Base-by-base conservation (phyloP, 345 rosid species). In the Kandelia obovata region DNA sequence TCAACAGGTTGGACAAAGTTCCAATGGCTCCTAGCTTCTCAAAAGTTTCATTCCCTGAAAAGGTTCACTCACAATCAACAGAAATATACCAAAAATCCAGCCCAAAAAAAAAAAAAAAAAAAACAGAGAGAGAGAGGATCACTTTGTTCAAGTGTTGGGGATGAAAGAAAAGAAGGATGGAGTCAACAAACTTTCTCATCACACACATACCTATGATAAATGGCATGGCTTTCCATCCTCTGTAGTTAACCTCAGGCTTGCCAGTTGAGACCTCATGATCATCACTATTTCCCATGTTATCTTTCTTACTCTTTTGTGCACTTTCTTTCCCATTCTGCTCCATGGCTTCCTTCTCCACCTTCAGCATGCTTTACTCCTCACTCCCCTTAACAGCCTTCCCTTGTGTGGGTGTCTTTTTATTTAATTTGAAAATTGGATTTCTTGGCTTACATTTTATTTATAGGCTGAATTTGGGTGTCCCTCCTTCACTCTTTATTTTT, bases 11-110 rank as follows among this genome's bases (percentile, higher is more conserved):
- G 15, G 94, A 78, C 35, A 88, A 61, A 2, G 93, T 88, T 20
- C 96, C 92, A 6, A 90, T 82, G 34, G 87, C 87, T 75, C 94
- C 96, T 43, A 88, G 80, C 88, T 88, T 91, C 90, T 91, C 96
- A 78, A 91, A 88, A 28, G 94, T 83, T 69, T 87, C 89, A 73
- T 91, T 91, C 71, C 85, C 85, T 76, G 81, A 65, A 71, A 76
- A n/a, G 1, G 13, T 25, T 56, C 49, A 43, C 49, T 43, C 49
- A 43, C 49, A 56, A 25, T 56, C 26, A 21, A 25, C 59, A 3
- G 30, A 56, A 56, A 56, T 10, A 11, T 56, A 25, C 17, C 19
- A 11, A 25, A 11, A 43, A 15, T 3, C 5, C 16, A 13, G 19
- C 49, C 49, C 4, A 43, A 43, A 43, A 43, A 21, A 21, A 21